A percentile compares a stretch with the other conserved stretches of the same genome.
Conservation (phyloP, 441 rosid genomes). For the Metrosideros polymorpha region DNA sequence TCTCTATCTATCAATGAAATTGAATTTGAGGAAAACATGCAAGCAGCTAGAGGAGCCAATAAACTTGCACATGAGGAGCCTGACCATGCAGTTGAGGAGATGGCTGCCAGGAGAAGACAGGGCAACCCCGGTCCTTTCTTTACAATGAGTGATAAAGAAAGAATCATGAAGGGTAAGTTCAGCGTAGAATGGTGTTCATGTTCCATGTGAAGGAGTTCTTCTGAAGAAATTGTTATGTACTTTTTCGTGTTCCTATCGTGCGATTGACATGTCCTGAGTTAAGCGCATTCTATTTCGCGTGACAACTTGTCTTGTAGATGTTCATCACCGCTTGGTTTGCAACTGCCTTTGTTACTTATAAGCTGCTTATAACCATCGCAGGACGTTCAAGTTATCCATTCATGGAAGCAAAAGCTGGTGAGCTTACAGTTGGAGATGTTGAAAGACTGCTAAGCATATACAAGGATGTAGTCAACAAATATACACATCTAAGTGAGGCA, state of each 20-base stretch:
- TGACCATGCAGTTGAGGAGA: constrained; percentile 3
- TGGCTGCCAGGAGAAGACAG: constrained; percentile 2
- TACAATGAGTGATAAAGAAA: constrained; percentile 7
- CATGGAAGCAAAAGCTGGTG: constrained; percentile 38
- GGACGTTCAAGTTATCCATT: constrained; percentile 31
- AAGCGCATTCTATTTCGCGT: background rate
- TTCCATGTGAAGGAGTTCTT: background rate
- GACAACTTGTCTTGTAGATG: background rate
- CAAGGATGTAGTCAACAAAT: constrained; percentile 49
- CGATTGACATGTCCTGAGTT: background rate
- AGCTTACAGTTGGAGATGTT: constrained; percentile 34
- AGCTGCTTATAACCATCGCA: constrained; percentile 2
- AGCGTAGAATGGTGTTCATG: background rate
- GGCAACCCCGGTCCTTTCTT: constrained; percentile 10
- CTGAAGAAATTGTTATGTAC: background rate
- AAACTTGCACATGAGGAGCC: constrained; percentile 11
- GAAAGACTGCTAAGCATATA: constrained; percentile 30
- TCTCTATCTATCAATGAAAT: constrained; percentile 50
- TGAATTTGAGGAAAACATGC: constrained; percentile 49
- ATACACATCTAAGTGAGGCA: constrained; percentile 21
- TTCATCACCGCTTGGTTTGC: background rate
- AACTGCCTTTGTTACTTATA: background rate
- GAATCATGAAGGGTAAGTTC: constrained; percentile 18
- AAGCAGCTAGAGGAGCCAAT: constrained; percentile 37
- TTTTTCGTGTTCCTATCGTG: background rate